Base-by-base conservation (phyloP, 768 basidiomycete genomes). In the Leccinellum albellum region DNA sequence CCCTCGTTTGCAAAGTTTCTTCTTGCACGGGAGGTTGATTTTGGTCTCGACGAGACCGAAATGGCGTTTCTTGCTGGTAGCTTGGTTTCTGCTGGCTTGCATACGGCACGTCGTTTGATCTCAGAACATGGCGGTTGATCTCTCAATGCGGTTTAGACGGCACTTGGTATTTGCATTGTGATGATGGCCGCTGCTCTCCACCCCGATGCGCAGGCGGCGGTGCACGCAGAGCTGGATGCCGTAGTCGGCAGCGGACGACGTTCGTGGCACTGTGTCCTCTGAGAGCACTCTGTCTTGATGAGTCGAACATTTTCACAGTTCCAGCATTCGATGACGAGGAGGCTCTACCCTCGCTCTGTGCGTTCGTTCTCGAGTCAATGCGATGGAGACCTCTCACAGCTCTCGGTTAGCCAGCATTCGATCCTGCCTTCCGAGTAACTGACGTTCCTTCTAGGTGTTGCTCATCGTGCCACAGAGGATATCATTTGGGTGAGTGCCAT, bases 61-160 rank as follows among this genome's bases (percentile, higher is more conserved):
- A 75, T 76, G 1, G 78, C 83, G 0, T 86, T 84, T 64, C 75
- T 86, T 17, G 80, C 79, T 1, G 84, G 84, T 0, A 74, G 75
- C 23, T 76, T 84, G 73, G 84, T 84, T 60, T 77, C 82, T 37
- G 83, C 81, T 26, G 82, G 83, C 1, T 76, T 78, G 1, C 82
- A 83, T 57, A 83, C 83, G 4, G 74, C 72, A 48, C 8, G 66
- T 28, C 17, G 14, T 44, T 24, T 31, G 17, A 49, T 12, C 14
- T 9, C 6, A 44, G n/a, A 17, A 17, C n/a, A 12, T n/a, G 13
- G 15, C 4, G 2, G 1, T 32, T 1, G 32, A 26, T 6, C 35
- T 56, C 6, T 53, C 3, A 9, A 26, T 10, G 6, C 14, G 28
- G 2, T 20, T 26, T 21, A 75, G 55, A 83, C 80, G 1, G 78